These are phyloP conservation scores for Emydomyces testavorans DNA, from an alignment of 2,329 filamentous ascomycete species.

Conservation along the genomic window DNA sequence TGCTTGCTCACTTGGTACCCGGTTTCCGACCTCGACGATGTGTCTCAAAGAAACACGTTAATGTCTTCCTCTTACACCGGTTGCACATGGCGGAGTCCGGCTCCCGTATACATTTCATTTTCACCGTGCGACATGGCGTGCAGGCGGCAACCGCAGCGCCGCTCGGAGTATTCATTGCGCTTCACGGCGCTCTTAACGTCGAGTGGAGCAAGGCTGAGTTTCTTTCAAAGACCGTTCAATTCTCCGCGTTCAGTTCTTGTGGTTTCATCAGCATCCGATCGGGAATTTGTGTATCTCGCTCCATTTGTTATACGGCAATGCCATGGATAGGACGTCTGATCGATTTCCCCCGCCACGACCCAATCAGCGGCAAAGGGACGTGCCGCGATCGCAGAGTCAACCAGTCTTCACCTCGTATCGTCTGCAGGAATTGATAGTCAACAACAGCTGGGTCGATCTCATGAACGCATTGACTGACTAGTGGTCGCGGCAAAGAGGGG, in stretches of 20 bases:
- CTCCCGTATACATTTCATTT: conserved; percentile 30
- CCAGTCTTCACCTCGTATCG: not conserved
- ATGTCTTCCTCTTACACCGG: conserved; percentile 30
- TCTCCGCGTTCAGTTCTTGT: not conserved
- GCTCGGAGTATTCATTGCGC: conserved; percentile 5
- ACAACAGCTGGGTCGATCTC: not conserved
- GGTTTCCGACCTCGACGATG: conserved; percentile 34
- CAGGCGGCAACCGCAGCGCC: conserved; percentile 22
- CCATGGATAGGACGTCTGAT: not conserved
- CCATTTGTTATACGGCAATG: not conserved
- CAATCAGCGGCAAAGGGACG: not conserved
- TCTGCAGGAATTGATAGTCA: not conserved
- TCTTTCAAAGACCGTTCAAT: not conserved
- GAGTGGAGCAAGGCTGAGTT: not conserved
- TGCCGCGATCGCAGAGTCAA: not conserved
- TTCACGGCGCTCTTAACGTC: not conserved
- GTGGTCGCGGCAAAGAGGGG: too few species aligned
- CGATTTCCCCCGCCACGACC: not conserved
- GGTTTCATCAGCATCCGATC: not conserved
- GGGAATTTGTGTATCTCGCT: not conserved
- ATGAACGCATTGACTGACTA: not conserved
- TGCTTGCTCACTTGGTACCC: conserved; percentile 22
- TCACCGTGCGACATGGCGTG: conserved; percentile 30
- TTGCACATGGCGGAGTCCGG: conserved; percentile 23
- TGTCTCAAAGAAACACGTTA: conserved; percentile 31